Evolutionary conservation across 257 asterid genomes (phyloP).

Genomic region (Thymus quinquecostatus): DNA sequence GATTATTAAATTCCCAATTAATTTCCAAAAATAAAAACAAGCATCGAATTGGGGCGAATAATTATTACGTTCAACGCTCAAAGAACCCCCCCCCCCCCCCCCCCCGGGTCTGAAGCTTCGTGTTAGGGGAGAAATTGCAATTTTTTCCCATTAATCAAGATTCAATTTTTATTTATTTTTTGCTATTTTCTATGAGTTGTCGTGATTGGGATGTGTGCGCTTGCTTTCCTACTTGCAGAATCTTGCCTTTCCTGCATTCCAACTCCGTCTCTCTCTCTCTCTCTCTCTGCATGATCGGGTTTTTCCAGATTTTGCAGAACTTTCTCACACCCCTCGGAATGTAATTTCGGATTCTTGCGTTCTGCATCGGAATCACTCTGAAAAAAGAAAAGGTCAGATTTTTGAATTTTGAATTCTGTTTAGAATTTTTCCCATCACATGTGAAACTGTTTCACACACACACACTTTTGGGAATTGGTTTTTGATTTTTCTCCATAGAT

Average conservation of each 20-base stretch:
- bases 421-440: background rate
- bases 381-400: conserved; percentile 31
- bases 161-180: background rate
- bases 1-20: background rate
- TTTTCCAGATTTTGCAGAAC: conserved; percentile 15
- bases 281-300: conserved; percentile 22
- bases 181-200: conserved; percentile 21
- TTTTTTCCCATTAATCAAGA: background rate
- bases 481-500: background rate
- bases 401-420: background rate
- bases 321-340: background rate
- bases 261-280: background rate
- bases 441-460: conserved; percentile 6
- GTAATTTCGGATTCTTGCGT: conserved; percentile 16
- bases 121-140: background rate
- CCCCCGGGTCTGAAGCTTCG: background rate
- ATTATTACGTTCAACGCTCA: background rate
- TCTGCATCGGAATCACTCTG: conserved; percentile 19
- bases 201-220: conserved; percentile 18
- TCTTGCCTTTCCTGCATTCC: conserved; percentile 16
- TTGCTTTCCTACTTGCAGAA: conserved; percentile 21
- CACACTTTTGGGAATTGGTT: no score
- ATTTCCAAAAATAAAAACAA: background rate
- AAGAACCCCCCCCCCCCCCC: no score
- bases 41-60: background rate